Conservation (phyloP, 805 yeast species). For the Saccharomyces kudriavzevii region DNA sequence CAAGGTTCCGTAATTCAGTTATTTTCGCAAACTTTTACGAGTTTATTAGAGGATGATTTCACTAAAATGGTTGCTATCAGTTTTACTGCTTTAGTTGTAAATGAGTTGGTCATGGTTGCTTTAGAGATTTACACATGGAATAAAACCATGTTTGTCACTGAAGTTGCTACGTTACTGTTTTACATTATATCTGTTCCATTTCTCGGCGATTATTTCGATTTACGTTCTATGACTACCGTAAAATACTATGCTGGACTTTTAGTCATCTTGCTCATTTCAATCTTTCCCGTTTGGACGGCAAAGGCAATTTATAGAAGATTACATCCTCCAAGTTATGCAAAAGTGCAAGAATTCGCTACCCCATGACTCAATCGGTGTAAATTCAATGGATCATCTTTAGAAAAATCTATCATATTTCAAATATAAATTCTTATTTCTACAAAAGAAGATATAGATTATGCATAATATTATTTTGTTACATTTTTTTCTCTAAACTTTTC, state of each 20-base stretch:
- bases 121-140: slow-evolving; percentile 91
- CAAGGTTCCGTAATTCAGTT: slow-evolving; percentile 87
- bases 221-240: slow-evolving; percentile 49
- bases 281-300: slow-evolving; percentile 84
- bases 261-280: slow-evolving; percentile 57
- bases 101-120: slow-evolving; percentile 90
- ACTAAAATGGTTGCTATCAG: slow-evolving; percentile 76
- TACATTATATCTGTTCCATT: slow-evolving; percentile 77
- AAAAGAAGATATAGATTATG: background rate
- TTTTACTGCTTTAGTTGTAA: slow-evolving; percentile 69
- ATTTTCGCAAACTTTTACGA: slow-evolving; percentile 67
- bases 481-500: background rate
- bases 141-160: slow-evolving; percentile 62
- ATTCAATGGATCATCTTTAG: background rate
- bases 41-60: slow-evolving; percentile 48
- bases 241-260: slow-evolving; percentile 62
- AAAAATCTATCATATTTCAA: background rate
- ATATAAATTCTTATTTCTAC: background rate
- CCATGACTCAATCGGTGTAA: slow-evolving; percentile 22
- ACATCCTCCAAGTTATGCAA: slow-evolving; percentile 93
- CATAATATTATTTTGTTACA: background rate
- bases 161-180: slow-evolving; percentile 57
- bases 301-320: slow-evolving; percentile 66
- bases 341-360: slow-evolving; percentile 64
- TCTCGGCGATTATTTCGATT: slow-evolving; percentile 76